Evolutionary conservation across 139 green algal genomes (phyloP).

Genomic region (Chlorella sp.): DNA sequence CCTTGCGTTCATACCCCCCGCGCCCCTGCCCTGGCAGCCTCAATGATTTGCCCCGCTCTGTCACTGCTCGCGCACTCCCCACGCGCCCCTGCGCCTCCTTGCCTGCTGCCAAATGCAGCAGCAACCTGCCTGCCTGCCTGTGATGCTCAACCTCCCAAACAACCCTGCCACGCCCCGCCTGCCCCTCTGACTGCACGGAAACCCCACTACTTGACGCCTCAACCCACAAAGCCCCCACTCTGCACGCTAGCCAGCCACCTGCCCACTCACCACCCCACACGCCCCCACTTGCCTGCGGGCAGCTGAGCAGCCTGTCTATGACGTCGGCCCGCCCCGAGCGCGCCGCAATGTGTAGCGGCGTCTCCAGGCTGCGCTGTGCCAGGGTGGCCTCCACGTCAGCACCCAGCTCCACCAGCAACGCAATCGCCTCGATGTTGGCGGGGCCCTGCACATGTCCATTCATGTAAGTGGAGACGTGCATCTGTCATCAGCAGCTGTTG

Average conservation of each 20-base stretch:
- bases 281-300: neutral
- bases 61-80: neutral
- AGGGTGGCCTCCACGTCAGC: conserved; percentile 43
- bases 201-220: too few relatives aligned
- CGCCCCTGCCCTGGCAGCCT: too few relatives aligned
- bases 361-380: conserved; percentile 54
- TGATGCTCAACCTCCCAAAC: neutral
- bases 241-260: neutral
- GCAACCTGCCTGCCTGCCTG: neutral
- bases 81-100: neutral
- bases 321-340: conserved; percentile 60
- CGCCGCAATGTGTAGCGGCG: conserved; percentile 67
- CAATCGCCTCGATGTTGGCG: conserved; percentile 64
- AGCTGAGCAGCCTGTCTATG: conserved; percentile 6
- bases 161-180: neutral
- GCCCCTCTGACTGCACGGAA: too few relatives aligned
- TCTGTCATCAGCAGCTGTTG: too few relatives aligned
- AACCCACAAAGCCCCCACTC: too few relatives aligned
- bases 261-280: neutral
- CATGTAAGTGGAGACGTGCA: too few relatives aligned
- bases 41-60: too few relatives aligned
- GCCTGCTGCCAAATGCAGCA: neutral
- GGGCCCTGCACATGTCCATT: conserved; percentile 51
- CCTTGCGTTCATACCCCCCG: too few relatives aligned
- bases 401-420: conserved; percentile 61